Conservation (phyloP, 179 eudicot species). For the Vitellaria paradoxa region DNA sequence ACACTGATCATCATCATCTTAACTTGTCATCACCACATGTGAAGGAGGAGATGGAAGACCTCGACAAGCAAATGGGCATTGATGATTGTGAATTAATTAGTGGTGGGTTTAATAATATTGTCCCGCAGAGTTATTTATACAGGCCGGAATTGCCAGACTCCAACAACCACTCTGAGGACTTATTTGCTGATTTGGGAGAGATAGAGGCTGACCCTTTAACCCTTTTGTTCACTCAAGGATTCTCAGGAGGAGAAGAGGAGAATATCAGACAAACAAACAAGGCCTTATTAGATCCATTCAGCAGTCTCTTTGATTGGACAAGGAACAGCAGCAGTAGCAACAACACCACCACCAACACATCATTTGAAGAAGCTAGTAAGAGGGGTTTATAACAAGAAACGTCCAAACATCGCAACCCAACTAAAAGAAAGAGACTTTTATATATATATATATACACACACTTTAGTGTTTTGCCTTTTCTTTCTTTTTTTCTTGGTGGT, state of each 20-base stretch:
- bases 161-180: slow-evolving; percentile 34
- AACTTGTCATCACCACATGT: not conserved
- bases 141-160: slow-evolving; percentile 36
- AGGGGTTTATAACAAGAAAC: slow-evolving; percentile 21
- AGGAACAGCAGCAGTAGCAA: slow-evolving; percentile 1
- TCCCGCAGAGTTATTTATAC: slow-evolving; percentile 24
- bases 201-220: slow-evolving; percentile 50
- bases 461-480: not conserved
- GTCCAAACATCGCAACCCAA: not conserved
- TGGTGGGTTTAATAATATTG: slow-evolving; percentile 2
- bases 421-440: not conserved
- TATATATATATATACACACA: not conserved
- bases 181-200: slow-evolving; percentile 57
- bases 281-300: slow-evolving; percentile 37
- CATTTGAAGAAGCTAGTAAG: slow-evolving; percentile 19
- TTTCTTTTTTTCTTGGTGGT: not conserved
- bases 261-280: slow-evolving; percentile 21
- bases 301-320: slow-evolving; percentile 50
- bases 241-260: slow-evolving; percentile 26
- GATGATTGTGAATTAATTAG: slow-evolving; percentile 11
- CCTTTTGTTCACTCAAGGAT: slow-evolving; percentile 43
- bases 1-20: not conserved
- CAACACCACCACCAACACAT: slow-evolving; percentile 14
- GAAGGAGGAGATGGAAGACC: slow-evolving; percentile 33
- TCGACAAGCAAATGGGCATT: slow-evolving; percentile 11